These are phyloP conservation scores for Leccinum variicolor DNA, from an alignment of 768 basidiomycete genomes.

Conservation along the genomic window DNA sequence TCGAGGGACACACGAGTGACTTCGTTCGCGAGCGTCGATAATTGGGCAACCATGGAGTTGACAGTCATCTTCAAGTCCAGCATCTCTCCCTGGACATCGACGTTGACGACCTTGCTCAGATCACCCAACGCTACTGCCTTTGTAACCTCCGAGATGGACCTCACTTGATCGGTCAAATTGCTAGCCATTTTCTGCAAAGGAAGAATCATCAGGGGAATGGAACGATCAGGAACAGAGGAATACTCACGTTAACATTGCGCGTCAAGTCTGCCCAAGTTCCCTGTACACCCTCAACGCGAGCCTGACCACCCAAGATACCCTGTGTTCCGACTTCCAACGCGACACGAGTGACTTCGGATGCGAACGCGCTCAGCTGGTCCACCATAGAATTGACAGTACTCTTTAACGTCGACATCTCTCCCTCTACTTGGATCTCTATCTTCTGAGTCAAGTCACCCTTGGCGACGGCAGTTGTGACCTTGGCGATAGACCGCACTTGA, in stretches of 20 bases:
- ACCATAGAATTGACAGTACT: conserved; percentile 93
- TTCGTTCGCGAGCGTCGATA: conserved; percentile 72
- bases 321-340: conserved; percentile 89
- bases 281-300: conserved; percentile 85
- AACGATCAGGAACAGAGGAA: not conserved
- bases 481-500: conserved; percentile 79
- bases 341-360: conserved; percentile 77
- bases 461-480: conserved; percentile 87
- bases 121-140: conserved; percentile 81
- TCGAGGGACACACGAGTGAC: conserved; percentile 92
- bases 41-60: conserved; percentile 72
- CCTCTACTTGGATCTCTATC: conserved; percentile 86
- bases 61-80: conserved; percentile 79
- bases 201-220: not conserved
- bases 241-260: conserved; percentile 78
- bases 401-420: conserved; percentile 84
- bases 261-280: conserved; percentile 94
- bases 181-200: conserved; percentile 76
- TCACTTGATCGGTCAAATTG: conserved; percentile 82
- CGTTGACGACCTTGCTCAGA: conserved; percentile 78
- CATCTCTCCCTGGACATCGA: conserved; percentile 95
- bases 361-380: conserved; percentile 83
- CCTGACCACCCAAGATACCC: conserved; percentile 88
- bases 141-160: conserved; percentile 86
- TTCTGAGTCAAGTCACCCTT: conserved; percentile 89